phyloP scores from a whole-genome alignment of 805 yeast genomes.

The Ogataea trehaloabstinens region DNA sequence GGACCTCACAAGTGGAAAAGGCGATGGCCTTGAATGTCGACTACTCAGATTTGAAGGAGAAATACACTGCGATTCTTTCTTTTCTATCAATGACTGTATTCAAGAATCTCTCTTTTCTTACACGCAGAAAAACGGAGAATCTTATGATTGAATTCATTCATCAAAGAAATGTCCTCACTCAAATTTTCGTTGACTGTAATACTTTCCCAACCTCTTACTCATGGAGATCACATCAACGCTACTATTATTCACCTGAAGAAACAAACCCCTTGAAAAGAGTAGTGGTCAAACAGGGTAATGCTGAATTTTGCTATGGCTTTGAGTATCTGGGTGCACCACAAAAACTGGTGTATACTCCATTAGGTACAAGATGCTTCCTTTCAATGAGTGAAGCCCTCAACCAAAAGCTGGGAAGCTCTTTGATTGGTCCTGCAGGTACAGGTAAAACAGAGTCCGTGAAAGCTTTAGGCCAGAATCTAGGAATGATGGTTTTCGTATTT shows the following conservation, averaged over 20 bases:
- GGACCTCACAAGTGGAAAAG: constrained; percentile 46
- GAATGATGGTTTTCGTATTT: constrained; percentile 79
- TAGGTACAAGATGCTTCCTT: constrained; percentile 60
- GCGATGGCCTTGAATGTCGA: not conserved
- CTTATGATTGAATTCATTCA: constrained; percentile 69
- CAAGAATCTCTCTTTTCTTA: constrained; percentile 25
- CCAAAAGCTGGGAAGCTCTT: constrained; percentile 80
- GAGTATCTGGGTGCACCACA: constrained; percentile 80
- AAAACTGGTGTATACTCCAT: constrained; percentile 72
- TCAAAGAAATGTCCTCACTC: constrained; percentile 40
- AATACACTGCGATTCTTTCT: constrained; percentile 5
- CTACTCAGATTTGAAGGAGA: constrained; percentile 16
- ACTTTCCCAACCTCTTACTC: constrained; percentile 19
- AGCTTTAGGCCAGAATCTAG: constrained; percentile 75
- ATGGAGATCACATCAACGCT: constrained; percentile 58
- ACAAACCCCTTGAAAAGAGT: constrained; percentile 30
- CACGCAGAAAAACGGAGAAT: constrained; percentile 50
- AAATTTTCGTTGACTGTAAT: constrained; percentile 1
- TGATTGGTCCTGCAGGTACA: constrained; percentile 96
- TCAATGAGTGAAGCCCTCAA: constrained; percentile 73
- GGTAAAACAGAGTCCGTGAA: constrained; percentile 93
- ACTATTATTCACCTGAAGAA: constrained; percentile 32
- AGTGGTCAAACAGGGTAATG: constrained; percentile 50
- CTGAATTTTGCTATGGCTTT: constrained; percentile 62
- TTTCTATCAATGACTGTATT: constrained; percentile 33